Conservation (phyloP, 2,329 filamentous ascomycete species). For the Huntiella omanensis region DNA sequence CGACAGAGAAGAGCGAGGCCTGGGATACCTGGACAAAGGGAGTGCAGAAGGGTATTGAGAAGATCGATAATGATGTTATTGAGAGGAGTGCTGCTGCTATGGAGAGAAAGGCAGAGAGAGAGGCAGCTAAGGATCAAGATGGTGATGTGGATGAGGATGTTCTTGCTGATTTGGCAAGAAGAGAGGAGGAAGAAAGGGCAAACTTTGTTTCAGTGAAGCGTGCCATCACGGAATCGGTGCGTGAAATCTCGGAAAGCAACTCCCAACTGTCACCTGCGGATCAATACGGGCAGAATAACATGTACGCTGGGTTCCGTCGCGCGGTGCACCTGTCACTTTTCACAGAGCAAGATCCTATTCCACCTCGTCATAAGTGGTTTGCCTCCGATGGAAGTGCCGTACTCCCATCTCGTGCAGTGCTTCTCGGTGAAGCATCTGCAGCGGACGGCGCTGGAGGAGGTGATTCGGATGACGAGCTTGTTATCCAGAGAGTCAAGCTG, state of each 20-base stretch:
- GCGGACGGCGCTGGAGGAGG: constrained; percentile 28
- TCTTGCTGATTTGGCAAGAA: neutral
- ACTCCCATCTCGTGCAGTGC: constrained; percentile 10
- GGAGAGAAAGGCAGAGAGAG: neutral
- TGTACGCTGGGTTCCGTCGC: constrained; percentile 40
- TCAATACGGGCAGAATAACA: constrained; percentile 36
- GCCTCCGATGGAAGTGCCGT: constrained; percentile 25
- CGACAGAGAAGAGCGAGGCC: constrained; percentile 30
- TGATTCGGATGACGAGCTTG: constrained; percentile 48
- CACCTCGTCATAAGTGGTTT: constrained; percentile 37
- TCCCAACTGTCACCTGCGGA: constrained; percentile 21
- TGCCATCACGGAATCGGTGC: neutral
- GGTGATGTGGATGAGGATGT: constrained; percentile 2
- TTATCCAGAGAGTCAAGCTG: constrained; percentile 42
- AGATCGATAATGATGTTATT: neutral
- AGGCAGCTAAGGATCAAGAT: neutral
- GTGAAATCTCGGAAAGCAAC: constrained; percentile 13
- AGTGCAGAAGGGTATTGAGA: constrained; percentile 13
- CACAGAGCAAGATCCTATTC: constrained; percentile 29
- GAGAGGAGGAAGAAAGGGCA: neutral
- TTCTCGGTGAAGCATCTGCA: constrained; percentile 20
- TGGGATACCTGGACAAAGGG: constrained; percentile 29
- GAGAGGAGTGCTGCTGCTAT: neutral
- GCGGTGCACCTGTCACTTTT: constrained; percentile 35
- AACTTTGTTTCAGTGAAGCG: neutral